These are phyloP conservation scores for Mortierella sp. DNA, from an alignment of 371 early-diverging fungal genomes.

Conservation along the genomic window DNA sequence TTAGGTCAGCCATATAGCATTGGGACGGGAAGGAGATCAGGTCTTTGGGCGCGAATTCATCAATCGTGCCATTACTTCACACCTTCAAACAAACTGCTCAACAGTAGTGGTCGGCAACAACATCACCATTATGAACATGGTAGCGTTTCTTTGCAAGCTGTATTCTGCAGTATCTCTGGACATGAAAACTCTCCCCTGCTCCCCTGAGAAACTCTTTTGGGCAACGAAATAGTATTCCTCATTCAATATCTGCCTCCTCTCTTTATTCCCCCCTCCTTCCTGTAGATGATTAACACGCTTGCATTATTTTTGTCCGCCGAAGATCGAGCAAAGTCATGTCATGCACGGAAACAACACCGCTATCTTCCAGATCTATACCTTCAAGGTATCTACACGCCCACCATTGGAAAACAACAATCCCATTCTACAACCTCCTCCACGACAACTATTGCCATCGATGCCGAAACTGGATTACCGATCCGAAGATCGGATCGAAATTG, in stretches of 20 bases:
- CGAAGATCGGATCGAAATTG: conserved; percentile 23
- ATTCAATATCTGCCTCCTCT: neutral
- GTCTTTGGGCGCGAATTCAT: conserved; percentile 66
- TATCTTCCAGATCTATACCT: conserved; percentile 66
- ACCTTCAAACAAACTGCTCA: conserved; percentile 65
- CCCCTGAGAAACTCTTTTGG: neutral
- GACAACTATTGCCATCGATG: conserved; percentile 22
- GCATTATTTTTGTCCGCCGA: conserved; percentile 62
- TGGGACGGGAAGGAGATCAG: conserved; percentile 62
- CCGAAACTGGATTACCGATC: conserved; percentile 16
- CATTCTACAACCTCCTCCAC: neutral
- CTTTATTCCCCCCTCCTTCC: neutral
- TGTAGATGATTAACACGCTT: conserved; percentile 67
- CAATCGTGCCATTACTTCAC: conserved; percentile 65
- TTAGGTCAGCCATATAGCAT: conserved; percentile 63
- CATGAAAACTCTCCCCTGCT: too few species aligned
- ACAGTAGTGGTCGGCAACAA: conserved; percentile 65
- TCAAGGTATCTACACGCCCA: conserved; percentile 60
- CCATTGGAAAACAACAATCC: conserved; percentile 31
- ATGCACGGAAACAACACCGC: conserved; percentile 67
- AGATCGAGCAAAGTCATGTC: conserved; percentile 67
- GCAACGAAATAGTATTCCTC: neutral
- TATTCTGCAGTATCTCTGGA: too few species aligned
- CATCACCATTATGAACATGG: conserved; percentile 70
- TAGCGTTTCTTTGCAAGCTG: conserved; percentile 11